Conservation (phyloP, 257 asterid genomes). For the Anisodus acutangulus region DNA sequence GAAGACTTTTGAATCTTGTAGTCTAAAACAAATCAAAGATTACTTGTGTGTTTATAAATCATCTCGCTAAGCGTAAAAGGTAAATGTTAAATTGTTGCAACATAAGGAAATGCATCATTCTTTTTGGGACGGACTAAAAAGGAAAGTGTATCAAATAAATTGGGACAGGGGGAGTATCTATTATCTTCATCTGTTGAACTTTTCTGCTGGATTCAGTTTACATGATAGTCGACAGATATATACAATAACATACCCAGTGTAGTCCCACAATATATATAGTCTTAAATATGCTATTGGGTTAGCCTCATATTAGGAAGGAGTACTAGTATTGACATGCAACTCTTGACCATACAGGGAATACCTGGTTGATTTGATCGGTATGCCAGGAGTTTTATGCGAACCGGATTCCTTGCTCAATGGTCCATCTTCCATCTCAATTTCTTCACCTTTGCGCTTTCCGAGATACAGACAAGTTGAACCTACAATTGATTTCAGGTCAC, state of each 20-base stretch:
- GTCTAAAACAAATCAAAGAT: no score
- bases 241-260: no score
- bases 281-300: constrained; percentile 1
- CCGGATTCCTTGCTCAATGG: constrained; percentile 96
- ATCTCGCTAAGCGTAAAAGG: no score
- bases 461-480: constrained; percentile 74
- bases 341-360: constrained; percentile 73
- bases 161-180: no score
- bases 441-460: constrained; percentile 91
- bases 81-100: no score
- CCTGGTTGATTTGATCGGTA: constrained; percentile 50
- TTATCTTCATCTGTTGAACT: constrained; percentile 9
- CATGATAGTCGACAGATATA: background rate
- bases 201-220: constrained; percentile 13
- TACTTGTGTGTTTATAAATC: no score
- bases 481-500: constrained; percentile 68
- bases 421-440: constrained; percentile 84
- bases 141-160: no score
- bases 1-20: no score
- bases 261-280: background rate
- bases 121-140: no score
- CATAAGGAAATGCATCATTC: no score
- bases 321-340: constrained; percentile 15
- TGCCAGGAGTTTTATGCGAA: constrained; percentile 77
- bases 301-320: background rate